A percentile compares a stretch with the other conserved stretches of the same genome.
Conservation (phyloP, 495 filamentous ascomycete genomes). For the Opeltia flavorubescens region DNA sequence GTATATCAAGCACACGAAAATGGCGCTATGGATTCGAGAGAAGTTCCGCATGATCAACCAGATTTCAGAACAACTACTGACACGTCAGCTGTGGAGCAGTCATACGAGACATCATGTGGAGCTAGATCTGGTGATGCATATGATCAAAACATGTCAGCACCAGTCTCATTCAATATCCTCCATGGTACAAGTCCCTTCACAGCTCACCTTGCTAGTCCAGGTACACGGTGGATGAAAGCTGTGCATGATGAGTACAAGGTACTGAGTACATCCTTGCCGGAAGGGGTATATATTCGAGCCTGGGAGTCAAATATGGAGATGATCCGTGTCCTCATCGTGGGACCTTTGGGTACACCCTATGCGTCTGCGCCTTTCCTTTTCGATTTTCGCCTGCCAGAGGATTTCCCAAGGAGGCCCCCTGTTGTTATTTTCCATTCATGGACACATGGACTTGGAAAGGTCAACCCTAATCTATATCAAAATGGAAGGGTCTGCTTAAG, state of each 20-base stretch:
- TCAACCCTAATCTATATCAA: conserved; percentile 53
- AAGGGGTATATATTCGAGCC: conserved; percentile 41
- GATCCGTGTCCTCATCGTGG: conserved; percentile 42
- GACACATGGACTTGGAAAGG: conserved; percentile 32
- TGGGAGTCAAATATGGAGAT: conserved; percentile 47
- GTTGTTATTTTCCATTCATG: conserved; percentile 43
- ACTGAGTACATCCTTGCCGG: conserved; percentile 36
- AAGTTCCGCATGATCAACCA: too few relatives aligned
- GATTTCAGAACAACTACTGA: too few relatives aligned
- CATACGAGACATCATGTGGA: too few relatives aligned
- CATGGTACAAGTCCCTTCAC: conserved; percentile 20
- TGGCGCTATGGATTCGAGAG: too few relatives aligned
- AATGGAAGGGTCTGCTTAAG: conserved; percentile 48
- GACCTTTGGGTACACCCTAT: conserved; percentile 45
- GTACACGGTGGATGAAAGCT: conserved; percentile 35
- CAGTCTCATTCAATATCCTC: background rate
- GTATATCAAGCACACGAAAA: too few relatives aligned
- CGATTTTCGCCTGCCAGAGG: conserved; percentile 33
- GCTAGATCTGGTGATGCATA: background rate
- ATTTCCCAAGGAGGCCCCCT: conserved; percentile 36
- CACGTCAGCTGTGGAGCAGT: too few relatives aligned
- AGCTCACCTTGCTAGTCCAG: conserved; percentile 19
- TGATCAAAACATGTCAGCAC: background rate
- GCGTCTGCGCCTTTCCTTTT: conserved; percentile 47
- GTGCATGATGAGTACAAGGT: conserved; percentile 44